phyloP scores from a whole-genome alignment of 139 green algal species.

The Volvox africanus region DNA sequence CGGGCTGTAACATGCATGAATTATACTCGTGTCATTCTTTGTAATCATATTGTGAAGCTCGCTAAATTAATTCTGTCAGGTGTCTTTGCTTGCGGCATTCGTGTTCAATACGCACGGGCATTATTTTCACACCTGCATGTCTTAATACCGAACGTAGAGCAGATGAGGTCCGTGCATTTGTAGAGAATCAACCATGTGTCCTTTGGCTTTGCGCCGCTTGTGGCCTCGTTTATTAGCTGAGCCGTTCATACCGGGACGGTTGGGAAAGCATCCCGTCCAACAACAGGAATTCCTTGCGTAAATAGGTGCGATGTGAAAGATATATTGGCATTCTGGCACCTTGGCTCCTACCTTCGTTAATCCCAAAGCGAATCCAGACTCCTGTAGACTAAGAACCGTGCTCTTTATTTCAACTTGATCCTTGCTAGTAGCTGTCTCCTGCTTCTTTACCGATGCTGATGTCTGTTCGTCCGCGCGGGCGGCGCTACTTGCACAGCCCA shows the following conservation, averaged over 20 bases:
- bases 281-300: too few relatives aligned
- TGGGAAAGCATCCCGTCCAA: not conserved
- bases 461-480: not conserved
- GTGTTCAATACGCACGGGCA: too few relatives aligned
- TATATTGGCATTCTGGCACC: too few relatives aligned
- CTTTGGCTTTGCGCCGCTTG: conserved; percentile 19
- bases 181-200: conserved; percentile 18
- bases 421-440: not conserved
- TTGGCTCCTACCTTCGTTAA: conserved; percentile 6
- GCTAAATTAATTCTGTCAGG: too few relatives aligned
- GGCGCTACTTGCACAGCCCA: conserved; percentile 23
- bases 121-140: conserved; percentile 27
- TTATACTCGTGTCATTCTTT: too few relatives aligned
- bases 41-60: too few relatives aligned
- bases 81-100: too few relatives aligned
- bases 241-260: not conserved
- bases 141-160: not conserved
- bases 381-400: not conserved
- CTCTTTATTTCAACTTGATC: not conserved
- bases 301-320: too few relatives aligned
- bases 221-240: conserved; percentile 38
- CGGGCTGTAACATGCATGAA: too few relatives aligned
- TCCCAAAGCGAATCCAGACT: not conserved
- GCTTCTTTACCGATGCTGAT: conserved; percentile 3
- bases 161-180: conserved; percentile 24